Evolutionary conservation across 352 stramenopile species (phyloP).

Genomic region (Aphanomyces cochlioides): DNA sequence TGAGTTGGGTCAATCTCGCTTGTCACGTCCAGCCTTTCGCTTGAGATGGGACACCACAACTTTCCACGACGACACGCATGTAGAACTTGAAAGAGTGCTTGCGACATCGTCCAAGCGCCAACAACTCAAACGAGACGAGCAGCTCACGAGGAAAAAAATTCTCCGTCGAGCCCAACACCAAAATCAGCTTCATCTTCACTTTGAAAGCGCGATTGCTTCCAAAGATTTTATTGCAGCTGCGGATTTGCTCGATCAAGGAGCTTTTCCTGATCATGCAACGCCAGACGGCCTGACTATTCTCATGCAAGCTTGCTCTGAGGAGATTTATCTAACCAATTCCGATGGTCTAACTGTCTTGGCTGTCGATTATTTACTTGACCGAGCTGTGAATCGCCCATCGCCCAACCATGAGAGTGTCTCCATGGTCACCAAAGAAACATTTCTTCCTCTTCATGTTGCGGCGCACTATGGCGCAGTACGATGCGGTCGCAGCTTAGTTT

Average conservation of each 20-base stretch:
- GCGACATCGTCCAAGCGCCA: constrained; percentile 31
- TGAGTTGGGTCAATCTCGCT: constrained; percentile 43
- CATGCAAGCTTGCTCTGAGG: constrained; percentile 54
- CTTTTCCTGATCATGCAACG: constrained; percentile 68
- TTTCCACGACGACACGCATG: constrained; percentile 39
- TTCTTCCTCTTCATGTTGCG: constrained; percentile 46
- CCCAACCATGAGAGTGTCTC: constrained; percentile 61
- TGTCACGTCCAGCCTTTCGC: constrained; percentile 42
- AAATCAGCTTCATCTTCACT: constrained; percentile 39
- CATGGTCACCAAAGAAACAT: constrained; percentile 18
- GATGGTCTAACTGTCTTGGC: constrained; percentile 52
- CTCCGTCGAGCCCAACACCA: constrained; percentile 45
- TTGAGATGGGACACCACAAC: constrained; percentile 40
- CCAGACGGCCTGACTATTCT: constrained; percentile 37
- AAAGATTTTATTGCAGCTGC: constrained; percentile 43
- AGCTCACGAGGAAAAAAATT: constrained; percentile 47
- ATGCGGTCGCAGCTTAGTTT: constrained; percentile 46
- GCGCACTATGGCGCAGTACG: constrained; percentile 47
- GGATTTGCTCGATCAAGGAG: constrained; percentile 49
- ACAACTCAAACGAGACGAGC: constrained; percentile 34
- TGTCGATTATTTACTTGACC: constrained; percentile 57
- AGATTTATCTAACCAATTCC: constrained; percentile 52
- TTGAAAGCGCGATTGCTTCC: constrained; percentile 47
- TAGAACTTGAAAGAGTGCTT: constrained; percentile 39
- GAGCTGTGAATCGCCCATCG: constrained; percentile 45